These are phyloP conservation scores for Diaporthe destruens DNA, from an alignment of 2,329 filamentous ascomycete species.

Conservation along the genomic window DNA sequence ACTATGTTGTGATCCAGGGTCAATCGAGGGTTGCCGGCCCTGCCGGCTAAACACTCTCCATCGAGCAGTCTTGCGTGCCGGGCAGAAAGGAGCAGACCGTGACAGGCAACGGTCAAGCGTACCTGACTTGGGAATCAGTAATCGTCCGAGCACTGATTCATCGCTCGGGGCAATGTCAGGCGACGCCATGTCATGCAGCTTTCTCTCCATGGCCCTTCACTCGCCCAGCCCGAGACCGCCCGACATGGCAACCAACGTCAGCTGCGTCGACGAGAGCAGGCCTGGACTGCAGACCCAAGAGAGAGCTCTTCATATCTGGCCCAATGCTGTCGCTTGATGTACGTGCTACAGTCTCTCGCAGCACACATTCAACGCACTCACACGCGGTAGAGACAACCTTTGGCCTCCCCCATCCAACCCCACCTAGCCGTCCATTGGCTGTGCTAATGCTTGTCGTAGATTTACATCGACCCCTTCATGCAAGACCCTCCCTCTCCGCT, in stretches of 20 bases:
- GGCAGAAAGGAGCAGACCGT: background rate
- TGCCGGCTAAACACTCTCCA: background rate
- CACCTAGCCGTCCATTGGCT: constrained; percentile 23
- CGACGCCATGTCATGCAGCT: constrained; percentile 38
- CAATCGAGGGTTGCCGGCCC: background rate
- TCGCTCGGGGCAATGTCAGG: constrained; percentile 34
- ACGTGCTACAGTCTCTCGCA: background rate
- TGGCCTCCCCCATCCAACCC: constrained; percentile 10
- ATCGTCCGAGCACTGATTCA: constrained; percentile 24
- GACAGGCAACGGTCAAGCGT: constrained; percentile 5
- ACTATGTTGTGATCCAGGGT: too few relatives aligned
- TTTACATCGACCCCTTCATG: constrained; percentile 35
- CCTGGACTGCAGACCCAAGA: background rate
- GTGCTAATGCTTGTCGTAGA: constrained; percentile 38
- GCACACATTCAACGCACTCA: background rate
- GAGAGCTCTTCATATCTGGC: background rate
- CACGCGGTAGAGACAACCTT: background rate
- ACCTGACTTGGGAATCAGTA: background rate
- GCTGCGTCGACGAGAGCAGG: background rate
- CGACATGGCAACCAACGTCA: constrained; percentile 33
- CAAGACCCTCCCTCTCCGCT: constrained; percentile 31
- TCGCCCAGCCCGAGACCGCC: constrained; percentile 15
- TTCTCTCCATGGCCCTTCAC: background rate
- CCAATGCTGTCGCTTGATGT: constrained; percentile 6
- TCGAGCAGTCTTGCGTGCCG: background rate